Evolutionary conservation across 73 alveolate genomes (phyloP), one percentile per base, ranked within the genome.

Genomic region (Tetrahymena elliotti): DNA sequence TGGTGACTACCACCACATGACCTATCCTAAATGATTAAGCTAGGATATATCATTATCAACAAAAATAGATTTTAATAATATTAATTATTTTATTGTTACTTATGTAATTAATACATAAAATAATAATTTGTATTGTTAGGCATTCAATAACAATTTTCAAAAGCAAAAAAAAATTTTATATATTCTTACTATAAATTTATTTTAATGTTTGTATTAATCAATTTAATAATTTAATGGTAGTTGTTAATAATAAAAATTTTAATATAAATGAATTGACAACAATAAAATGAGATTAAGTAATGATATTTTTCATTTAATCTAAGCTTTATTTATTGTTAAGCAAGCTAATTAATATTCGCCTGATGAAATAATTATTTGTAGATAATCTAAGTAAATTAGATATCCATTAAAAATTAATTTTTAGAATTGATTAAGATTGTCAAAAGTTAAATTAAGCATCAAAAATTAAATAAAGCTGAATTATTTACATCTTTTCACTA

Each of bases 1-100:
- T 33, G 96, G 96, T 83, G 96, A 94, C 83, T 88, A 68, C 39
- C 93, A 83, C 93, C 96, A 92, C 93, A 94, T 94, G 96, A 94
- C 96, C 16, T 84, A 37, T 34, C 93, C 93, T 84, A 35, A 38
- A n/a, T 84, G 93, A 84, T 84, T 37, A 84, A 68, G 16, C 15
- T 68, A n/a, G 34, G 36, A n/a, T 68, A 68, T 22, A 68, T 2
- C n/a, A 68, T n/a, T n/a, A n/a, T n/a, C n/a, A n/a, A n/a, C n/a
- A 27, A 27, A 47, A 12, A 47, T 47, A 8, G 20, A 47, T 18
- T 47, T 47, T 47, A 47, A 4, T 47, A 47, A 47, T 47, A 47
- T 15, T 47, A 47, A 47, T 47, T 47, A 47, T 47, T 47, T 47
- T 47, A 47, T 47, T 47, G 82, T 47, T 47, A 47, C 2, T 4